Conservation (phyloP, 306 rosid species). For the Cyamopsis tetragonoloba region DNA sequence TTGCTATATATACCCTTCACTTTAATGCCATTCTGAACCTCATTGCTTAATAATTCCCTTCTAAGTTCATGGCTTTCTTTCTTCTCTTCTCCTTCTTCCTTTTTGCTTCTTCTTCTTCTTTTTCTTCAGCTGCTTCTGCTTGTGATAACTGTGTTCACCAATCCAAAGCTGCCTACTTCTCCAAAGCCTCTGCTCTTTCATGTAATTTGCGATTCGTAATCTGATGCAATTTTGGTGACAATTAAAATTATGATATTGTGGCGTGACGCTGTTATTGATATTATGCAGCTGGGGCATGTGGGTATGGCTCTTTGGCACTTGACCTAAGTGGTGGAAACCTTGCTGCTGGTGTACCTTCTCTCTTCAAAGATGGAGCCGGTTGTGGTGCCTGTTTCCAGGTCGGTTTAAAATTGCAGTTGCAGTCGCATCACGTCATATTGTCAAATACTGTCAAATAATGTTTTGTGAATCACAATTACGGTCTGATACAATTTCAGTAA, state of each 20-base stretch:
- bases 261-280: too few relatives aligned
- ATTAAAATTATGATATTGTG: too few relatives aligned
- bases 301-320: slow-evolving; percentile 65
- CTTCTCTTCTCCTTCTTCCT: slow-evolving; percentile 35
- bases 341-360: slow-evolving; percentile 64
- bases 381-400: slow-evolving; percentile 97
- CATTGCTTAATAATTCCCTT: too few relatives aligned
- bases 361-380: slow-evolving; percentile 72
- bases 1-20: slow-evolving; percentile 17
- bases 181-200: slow-evolving; percentile 54
- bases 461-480: too few relatives aligned
- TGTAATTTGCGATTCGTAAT: too few relatives aligned
- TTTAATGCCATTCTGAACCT: background rate
- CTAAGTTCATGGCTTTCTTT: slow-evolving; percentile 37
- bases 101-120: slow-evolving; percentile 51
- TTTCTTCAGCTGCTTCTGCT: slow-evolving; percentile 54
- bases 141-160: slow-evolving; percentile 71
- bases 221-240: too few relatives aligned
- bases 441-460: too few relatives aligned
- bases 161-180: slow-evolving; percentile 57
- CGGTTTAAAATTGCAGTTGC: too few relatives aligned
- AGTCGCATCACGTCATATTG: too few relatives aligned
- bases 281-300: slow-evolving; percentile 87
- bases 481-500: too few relatives aligned
- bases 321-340: slow-evolving; percentile 48